phyloP scores from a whole-genome alignment of 2,329 filamentous ascomycete species.

The Ampelomyces quisqualis region DNA sequence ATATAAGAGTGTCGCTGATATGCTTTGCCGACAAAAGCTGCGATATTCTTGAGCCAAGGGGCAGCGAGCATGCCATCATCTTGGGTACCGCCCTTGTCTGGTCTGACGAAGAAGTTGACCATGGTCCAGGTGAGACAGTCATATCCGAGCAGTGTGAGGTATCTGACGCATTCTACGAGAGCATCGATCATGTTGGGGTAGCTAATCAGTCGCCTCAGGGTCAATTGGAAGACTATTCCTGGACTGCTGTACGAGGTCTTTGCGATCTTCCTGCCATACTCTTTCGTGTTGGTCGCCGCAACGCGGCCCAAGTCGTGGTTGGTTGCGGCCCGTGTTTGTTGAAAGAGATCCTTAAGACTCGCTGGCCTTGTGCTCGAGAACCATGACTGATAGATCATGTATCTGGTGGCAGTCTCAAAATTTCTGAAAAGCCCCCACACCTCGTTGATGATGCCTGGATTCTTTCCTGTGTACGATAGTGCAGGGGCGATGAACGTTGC shows the following conservation, averaged over 20 bases:
- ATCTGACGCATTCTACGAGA: conserved; percentile 90
- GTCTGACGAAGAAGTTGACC: conserved; percentile 67
- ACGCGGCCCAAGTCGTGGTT: conserved; percentile 85
- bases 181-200: conserved; percentile 95
- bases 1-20: conserved; percentile 84
- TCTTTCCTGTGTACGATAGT: conserved; percentile 80
- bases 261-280: conserved; percentile 83
- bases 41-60: conserved; percentile 86
- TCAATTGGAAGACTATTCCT: conserved; percentile 85
- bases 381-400: conserved; percentile 92
- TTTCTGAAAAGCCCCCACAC: conserved; percentile 80
- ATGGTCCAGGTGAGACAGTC: conserved; percentile 93
- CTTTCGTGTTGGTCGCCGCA: conserved; percentile 79
- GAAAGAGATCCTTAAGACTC: conserved; percentile 71
- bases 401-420: conserved; percentile 75
- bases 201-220: conserved; percentile 85
- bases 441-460: conserved; percentile 80
- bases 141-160: conserved; percentile 89
- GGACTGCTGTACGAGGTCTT: conserved; percentile 92
- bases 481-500: conserved; percentile 83
- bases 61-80: conserved; percentile 75
- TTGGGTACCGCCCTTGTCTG: conserved; percentile 60
- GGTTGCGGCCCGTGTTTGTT: conserved; percentile 74
- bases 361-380: conserved; percentile 61
- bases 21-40: conserved; percentile 86